Evolutionary conservation across 1,284 basidiomycete genomes (phyloP).

Genomic region (Cerioporus squamosus): DNA sequence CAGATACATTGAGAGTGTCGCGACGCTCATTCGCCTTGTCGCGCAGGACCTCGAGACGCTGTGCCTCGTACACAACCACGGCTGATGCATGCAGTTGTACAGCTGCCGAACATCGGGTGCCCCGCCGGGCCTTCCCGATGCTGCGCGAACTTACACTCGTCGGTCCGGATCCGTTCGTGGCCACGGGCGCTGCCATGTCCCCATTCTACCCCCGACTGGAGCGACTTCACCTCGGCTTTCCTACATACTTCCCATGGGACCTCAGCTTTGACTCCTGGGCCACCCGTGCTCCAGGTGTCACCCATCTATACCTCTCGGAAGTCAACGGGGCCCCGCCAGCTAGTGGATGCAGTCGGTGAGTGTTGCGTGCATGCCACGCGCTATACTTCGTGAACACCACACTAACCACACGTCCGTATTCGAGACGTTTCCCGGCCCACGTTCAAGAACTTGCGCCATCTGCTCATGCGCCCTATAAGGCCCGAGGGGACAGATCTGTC

Average conservation of each 20-base stretch:
- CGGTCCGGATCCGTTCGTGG: background rate
- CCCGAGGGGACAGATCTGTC: too few species aligned
- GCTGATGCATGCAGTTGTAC: background rate
- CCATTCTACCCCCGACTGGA: background rate
- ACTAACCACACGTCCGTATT: too few species aligned
- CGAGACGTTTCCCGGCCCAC: too few species aligned
- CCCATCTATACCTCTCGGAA: background rate
- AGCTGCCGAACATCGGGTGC: background rate
- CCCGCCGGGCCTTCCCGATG: background rate
- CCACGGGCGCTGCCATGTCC: background rate
- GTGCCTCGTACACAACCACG: background rate
- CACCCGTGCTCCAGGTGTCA: background rate
- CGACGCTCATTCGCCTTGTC: background rate
- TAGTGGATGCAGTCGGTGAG: too few species aligned
- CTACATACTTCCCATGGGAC: background rate
- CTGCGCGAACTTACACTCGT: conserved; percentile 7
- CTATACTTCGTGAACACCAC: too few species aligned
- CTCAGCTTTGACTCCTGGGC: background rate
- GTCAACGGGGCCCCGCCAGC: too few species aligned
- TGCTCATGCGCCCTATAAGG: too few species aligned
- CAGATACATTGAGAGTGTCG: background rate
- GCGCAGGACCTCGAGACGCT: background rate
- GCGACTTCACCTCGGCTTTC: background rate
- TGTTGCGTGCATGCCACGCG: too few species aligned
- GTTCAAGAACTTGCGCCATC: too few species aligned